These are phyloP conservation scores for Themeda triandra DNA, from an alignment of 176 grass and related monocot species.

Conservation along the genomic window DNA sequence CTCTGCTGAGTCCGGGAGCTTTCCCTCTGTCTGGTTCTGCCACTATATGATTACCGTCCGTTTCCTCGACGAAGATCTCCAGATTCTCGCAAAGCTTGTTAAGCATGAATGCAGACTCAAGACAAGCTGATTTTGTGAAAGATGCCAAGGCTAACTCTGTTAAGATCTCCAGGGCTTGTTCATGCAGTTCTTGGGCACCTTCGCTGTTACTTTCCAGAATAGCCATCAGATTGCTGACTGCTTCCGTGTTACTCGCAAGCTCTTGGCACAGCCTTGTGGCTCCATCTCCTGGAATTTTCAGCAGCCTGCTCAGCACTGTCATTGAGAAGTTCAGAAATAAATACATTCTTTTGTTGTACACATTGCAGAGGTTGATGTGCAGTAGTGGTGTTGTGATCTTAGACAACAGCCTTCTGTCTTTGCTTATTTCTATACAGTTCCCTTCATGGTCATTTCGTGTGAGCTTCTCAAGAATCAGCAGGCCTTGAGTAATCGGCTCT, in stretches of 20 bases:
- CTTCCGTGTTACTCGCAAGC: background rate
- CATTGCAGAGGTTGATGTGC: background rate
- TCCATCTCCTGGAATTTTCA: background rate
- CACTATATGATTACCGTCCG: background rate
- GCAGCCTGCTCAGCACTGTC: background rate
- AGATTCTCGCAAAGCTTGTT: background rate
- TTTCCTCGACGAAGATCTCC: background rate
- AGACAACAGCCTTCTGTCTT: background rate
- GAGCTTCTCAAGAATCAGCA: slow-evolving; percentile 14
- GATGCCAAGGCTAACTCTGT: background rate
- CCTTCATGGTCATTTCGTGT: background rate
- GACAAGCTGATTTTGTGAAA: background rate
- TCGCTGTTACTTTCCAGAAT: background rate
- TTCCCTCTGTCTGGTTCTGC: background rate
- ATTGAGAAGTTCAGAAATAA: background rate
- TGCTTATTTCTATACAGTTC: background rate
- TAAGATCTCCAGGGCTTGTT: background rate
- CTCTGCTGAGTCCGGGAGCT: background rate
- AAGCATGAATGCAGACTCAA: background rate
- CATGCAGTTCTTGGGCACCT: background rate
- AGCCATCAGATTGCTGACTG: background rate
- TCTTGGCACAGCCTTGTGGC: background rate
- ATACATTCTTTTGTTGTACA: background rate
- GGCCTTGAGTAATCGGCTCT: background rate
- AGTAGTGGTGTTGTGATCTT: background rate